Evolutionary conservation across 2,329 filamentous ascomycete genomes (phyloP), one percentile per base, ranked within the genome.

Genomic region (Nothophaeocryptopus gaeumannii): DNA sequence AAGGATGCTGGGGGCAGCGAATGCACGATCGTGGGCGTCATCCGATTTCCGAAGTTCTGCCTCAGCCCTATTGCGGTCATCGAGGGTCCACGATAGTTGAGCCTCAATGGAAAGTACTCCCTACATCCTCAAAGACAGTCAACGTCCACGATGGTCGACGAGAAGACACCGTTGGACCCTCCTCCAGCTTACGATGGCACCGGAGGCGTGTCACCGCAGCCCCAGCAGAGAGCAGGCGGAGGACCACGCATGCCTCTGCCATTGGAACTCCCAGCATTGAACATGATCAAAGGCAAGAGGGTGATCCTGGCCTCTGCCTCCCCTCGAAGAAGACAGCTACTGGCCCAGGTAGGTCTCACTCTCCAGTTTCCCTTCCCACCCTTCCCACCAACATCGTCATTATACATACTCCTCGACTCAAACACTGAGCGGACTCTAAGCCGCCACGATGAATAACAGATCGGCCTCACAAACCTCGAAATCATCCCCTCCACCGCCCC

Each of bases 301-400:
- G 83, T 96, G 5, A 88, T 99, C 59, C 84, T 99, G 26, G 93
- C 93, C 45, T 96, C 91, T 2, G 83, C 87, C 14, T 96, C 91
- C 1, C 93, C 93, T 0, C 80, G 93, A 38, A 81, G 93, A 46
- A 87, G 85, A 69, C 85, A 88, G 56, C 82, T 99, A 8, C 81
- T 99, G 36, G 81, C 82, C 42, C 85, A 86, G 71, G 83, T 86
- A 69, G 36, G 63, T 59, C 36, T 14, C 15, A 40, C 29, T 32
- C 16, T 5, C 32, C 26, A 2, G 8, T 15, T n/a, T 37, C 5
- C 1, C 31, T 20, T 33, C 37, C 33, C 35, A 15, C 39, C 16
- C 11, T 10, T 8, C n/a, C 36, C 33, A 33, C 32, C 41, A 45
- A 20, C 8, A 39, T 39, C 37, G 10, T n/a, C 4, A 5, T 9